Conservation (phyloP, 2,329 filamentous ascomycete genomes). For the Ascochyta rabiei region DNA sequence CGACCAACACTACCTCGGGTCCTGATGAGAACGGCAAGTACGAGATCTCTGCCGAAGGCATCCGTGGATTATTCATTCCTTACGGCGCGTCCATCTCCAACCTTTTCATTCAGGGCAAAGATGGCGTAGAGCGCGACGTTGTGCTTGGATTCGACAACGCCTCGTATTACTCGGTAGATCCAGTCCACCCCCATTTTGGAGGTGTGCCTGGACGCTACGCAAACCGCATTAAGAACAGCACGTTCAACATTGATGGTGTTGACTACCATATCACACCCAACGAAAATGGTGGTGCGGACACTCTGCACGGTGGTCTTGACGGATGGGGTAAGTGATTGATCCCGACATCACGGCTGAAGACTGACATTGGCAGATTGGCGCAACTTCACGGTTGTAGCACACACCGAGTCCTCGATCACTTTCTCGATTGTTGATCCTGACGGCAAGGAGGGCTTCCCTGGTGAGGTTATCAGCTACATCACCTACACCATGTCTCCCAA, state of each 20-base stretch:
- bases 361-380: conserved; percentile 57
- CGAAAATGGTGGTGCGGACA: conserved; percentile 61
- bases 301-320: conserved; percentile 71
- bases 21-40: conserved; percentile 64
- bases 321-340: conserved; percentile 62
- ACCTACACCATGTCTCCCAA: conserved; percentile 72
- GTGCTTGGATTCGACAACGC: conserved; percentile 79
- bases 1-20: conserved; percentile 32
- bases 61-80: conserved; percentile 72
- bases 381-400: conserved; percentile 76
- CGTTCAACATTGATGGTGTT: conserved; percentile 69
- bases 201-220: conserved; percentile 78
- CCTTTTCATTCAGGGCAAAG: conserved; percentile 71
- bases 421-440: conserved; percentile 76
- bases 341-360: neutral
- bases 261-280: conserved; percentile 67
- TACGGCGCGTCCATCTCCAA: conserved; percentile 78
- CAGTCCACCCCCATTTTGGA: conserved; percentile 72
- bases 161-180: conserved; percentile 69
- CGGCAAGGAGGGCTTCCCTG: conserved; percentile 78
- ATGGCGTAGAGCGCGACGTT: conserved; percentile 72
- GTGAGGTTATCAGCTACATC: conserved; percentile 74
- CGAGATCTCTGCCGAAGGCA: conserved; percentile 70
- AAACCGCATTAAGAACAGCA: conserved; percentile 80
- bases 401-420: conserved; percentile 71